Conservation (phyloP, 2,329 filamentous ascomycete genomes). For the Aureobasidium sp. region DNA sequence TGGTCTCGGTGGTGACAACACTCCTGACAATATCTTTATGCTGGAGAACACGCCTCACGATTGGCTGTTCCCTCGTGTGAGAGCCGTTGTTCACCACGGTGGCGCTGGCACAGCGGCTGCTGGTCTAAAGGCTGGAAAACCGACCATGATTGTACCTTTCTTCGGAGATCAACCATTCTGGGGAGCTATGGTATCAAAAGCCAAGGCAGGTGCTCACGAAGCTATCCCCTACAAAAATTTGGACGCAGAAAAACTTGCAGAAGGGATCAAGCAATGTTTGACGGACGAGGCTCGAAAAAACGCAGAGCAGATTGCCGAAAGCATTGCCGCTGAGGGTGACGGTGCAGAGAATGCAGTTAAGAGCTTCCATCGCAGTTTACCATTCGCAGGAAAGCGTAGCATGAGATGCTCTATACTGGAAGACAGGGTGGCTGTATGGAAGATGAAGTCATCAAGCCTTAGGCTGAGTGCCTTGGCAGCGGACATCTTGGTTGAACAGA, state of each 20-base stretch:
- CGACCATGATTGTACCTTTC: constrained; percentile 70
- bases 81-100: constrained; percentile 65
- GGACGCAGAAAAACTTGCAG: constrained; percentile 53
- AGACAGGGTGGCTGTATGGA: constrained; percentile 58
- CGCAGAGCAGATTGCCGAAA: constrained; percentile 50
- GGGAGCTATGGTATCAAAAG: constrained; percentile 59
- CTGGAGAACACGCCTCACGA: constrained; percentile 68
- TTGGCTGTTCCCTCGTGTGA: constrained; percentile 63
- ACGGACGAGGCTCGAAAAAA: constrained; percentile 51
- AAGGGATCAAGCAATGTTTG: constrained; percentile 62
- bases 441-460: constrained; percentile 51
- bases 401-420: constrained; percentile 60
- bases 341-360: constrained; percentile 61
- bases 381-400: constrained; percentile 33
- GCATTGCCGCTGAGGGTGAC: constrained; percentile 58
- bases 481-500: constrained; percentile 53
- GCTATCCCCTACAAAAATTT: constrained; percentile 62
- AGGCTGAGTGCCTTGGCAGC: constrained; percentile 57
- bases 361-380: constrained; percentile 56
- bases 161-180: constrained; percentile 76
- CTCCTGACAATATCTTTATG: constrained; percentile 60
- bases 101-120: constrained; percentile 70
- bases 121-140: constrained; percentile 60
- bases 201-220: constrained; percentile 54
- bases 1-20: constrained; percentile 51